phyloP scores from a whole-genome alignment of 441 rosid species.

The Mallotus japonicus region DNA sequence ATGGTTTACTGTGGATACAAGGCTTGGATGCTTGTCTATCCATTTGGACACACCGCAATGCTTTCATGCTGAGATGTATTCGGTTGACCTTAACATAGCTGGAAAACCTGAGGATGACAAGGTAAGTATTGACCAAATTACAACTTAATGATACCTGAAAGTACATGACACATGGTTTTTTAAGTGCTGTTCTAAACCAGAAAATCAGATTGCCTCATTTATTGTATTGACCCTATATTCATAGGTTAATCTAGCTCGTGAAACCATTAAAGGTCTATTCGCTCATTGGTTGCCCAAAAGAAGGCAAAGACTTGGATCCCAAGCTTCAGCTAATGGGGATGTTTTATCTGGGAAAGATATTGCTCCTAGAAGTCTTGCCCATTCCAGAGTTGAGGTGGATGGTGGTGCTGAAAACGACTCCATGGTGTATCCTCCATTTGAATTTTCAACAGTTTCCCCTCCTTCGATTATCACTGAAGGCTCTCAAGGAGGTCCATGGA shows the following conservation, averaged over 20 bases:
- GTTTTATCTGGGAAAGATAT: slow-evolving; percentile 58
- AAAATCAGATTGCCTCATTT: neutral
- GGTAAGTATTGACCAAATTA: slow-evolving; percentile 38
- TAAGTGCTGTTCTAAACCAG: neutral
- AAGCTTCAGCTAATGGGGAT: slow-evolving; percentile 69
- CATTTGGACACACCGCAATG: slow-evolving; percentile 99
- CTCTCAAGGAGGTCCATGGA: slow-evolving; percentile 97
- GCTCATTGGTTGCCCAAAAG: slow-evolving; percentile 85
- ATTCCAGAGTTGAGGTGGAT: slow-evolving; percentile 72
- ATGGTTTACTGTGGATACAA: slow-evolving; percentile 95
- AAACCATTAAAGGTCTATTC: slow-evolving; percentile 92
- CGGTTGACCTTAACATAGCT: slow-evolving; percentile 84
- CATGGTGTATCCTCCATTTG: slow-evolving; percentile 81
- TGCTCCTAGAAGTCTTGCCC: slow-evolving; percentile 48
- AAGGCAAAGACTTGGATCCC: slow-evolving; percentile 68
- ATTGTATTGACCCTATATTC: slow-evolving; percentile 25
- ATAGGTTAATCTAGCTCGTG: slow-evolving; percentile 96
- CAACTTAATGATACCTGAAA: neutral
- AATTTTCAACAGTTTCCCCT: slow-evolving; percentile 70
- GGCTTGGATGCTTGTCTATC: slow-evolving; percentile 94
- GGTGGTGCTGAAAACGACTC: slow-evolving; percentile 70
- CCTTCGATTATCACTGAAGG: slow-evolving; percentile 97
- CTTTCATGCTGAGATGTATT: slow-evolving; percentile 99
- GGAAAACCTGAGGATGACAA: slow-evolving; percentile 99
- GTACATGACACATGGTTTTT: neutral